Evolutionary conservation across 1,139 yeast species (phyloP).

Genomic region (Saccharomyces hybrid): DNA sequence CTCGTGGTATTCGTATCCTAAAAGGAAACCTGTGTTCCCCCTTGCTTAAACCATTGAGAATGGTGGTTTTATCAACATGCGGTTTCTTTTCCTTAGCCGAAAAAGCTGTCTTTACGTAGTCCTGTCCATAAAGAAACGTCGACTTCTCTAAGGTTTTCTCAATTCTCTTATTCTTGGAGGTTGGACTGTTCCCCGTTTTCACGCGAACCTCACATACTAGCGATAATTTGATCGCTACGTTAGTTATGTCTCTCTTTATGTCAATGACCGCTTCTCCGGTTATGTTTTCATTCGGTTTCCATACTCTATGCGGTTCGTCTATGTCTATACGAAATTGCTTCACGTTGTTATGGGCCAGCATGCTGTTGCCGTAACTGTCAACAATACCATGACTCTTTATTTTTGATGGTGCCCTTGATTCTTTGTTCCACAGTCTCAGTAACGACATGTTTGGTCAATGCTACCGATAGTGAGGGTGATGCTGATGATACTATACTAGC

Average conservation of each 20-base stretch:
- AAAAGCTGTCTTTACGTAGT: constrained; percentile 1
- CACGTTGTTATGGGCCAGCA: constrained; percentile 14
- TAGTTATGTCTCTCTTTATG: constrained; percentile 47
- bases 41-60: constrained; percentile 44
- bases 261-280: constrained; percentile 54
- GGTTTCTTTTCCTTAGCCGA: constrained; percentile 19
- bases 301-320: constrained; percentile 59
- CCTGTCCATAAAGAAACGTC: constrained; percentile 56
- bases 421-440: constrained; percentile 2
- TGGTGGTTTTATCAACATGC: constrained; percentile 13
- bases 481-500: background rate
- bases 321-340: constrained; percentile 62
- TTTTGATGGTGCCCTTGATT: background rate
- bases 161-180: constrained; percentile 31
- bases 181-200: constrained; percentile 33
- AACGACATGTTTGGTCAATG: background rate
- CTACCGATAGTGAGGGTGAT: background rate
- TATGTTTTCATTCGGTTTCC: constrained; percentile 58
- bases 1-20: constrained; percentile 63
- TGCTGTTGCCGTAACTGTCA: background rate
- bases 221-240: constrained; percentile 47
- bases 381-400: background rate
- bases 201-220: constrained; percentile 52
- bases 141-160: constrained; percentile 56
- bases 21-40: constrained; percentile 90